Percentiles rank a stretch among this genome's conserved stretches.
Evolutionary conservation across 345 rosid genomes (phyloP).

Genomic region (Kandelia obovata): DNA sequence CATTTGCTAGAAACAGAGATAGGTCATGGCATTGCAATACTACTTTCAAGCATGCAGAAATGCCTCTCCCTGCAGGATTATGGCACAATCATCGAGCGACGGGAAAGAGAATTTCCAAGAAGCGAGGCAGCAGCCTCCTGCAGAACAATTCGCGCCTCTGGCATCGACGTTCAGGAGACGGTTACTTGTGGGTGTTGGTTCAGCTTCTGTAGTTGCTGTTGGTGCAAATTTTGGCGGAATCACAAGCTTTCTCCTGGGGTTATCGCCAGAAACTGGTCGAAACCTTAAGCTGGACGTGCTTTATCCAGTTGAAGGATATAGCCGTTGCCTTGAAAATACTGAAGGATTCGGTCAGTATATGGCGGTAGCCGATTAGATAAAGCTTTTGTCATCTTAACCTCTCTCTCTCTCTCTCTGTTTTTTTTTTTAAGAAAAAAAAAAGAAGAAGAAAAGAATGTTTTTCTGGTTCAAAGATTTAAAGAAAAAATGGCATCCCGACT

Average conservation of each 20-base stretch:
- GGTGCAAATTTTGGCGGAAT: conserved; percentile 85
- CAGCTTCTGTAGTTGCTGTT: conserved; percentile 67
- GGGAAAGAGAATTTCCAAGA: conserved; percentile 32
- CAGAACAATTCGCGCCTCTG: conserved; percentile 59
- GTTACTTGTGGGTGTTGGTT: conserved; percentile 56
- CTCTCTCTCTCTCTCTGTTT: no score
- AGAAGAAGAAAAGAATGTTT: no score
- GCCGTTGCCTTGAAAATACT: conserved; percentile 60
- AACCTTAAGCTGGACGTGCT: conserved; percentile 71
- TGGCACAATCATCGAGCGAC: conserved; percentile 41
- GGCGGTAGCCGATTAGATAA: not conserved
- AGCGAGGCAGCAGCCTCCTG: conserved; percentile 32
- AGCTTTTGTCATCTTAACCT: no score
- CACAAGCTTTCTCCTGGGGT: conserved; percentile 72
- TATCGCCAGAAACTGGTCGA: conserved; percentile 60
- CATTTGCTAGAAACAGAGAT: not conserved
- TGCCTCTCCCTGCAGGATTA: conserved; percentile 18
- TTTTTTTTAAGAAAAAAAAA: not conserved
- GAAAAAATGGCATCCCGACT: no score
- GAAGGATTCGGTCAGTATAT: conserved; percentile 83
- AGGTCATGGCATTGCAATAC: conserved; percentile 27
- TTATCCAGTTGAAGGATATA: conserved; percentile 71
- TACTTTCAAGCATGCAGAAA: conserved; percentile 7
- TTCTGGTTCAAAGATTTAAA: no score
- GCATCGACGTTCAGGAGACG: conserved; percentile 63